phyloP scores from a whole-genome alignment of 768 basidiomycete genomes.

The Chalciporus pseudorubinellus region DNA sequence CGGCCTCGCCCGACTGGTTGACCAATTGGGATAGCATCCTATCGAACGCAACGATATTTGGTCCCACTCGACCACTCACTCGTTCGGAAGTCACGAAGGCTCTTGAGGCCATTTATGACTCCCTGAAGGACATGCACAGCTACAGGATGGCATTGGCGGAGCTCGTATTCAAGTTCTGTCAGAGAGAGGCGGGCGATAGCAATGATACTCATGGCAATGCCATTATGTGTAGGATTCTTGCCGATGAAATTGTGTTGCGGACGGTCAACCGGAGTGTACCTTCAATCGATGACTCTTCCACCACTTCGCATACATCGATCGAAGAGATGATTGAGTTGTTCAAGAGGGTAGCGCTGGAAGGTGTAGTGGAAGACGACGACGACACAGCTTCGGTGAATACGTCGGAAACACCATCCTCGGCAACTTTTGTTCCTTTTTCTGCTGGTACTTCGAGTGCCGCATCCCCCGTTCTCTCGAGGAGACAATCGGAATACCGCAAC shows the following conservation, averaged over 20 bases:
- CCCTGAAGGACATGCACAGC: slow-evolving; percentile 63
- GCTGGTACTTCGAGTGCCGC: slow-evolving; percentile 35
- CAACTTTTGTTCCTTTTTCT: slow-evolving; percentile 25
- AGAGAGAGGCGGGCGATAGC: slow-evolving; percentile 29
- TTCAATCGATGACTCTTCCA: slow-evolving; percentile 8
- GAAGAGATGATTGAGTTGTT: slow-evolving; percentile 41
- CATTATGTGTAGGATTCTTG: slow-evolving; percentile 57
- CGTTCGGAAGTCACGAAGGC: slow-evolving; percentile 55
- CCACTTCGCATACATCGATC: slow-evolving; percentile 21
- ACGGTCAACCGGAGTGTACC: slow-evolving; percentile 39
- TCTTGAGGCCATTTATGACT: slow-evolving; percentile 58
- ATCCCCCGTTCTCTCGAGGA: slow-evolving; percentile 56
- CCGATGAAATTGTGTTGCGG: slow-evolving; percentile 64
- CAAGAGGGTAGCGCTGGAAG: slow-evolving; percentile 36
- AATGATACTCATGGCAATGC: slow-evolving; percentile 30
- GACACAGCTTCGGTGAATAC: slow-evolving; percentile 41
- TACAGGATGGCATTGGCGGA: slow-evolving; percentile 58
- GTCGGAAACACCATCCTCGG: slow-evolving; percentile 39
- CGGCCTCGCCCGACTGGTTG: slow-evolving; percentile 71
- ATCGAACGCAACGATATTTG: slow-evolving; percentile 45
- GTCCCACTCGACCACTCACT: slow-evolving; percentile 47
- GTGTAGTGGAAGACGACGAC: slow-evolving; percentile 40
- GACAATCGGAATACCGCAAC: slow-evolving; percentile 52
- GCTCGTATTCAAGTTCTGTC: slow-evolving; percentile 54
- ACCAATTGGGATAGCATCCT: slow-evolving; percentile 61